Conservation (phyloP, 163 green algal species). For the Chloroidium sp. region DNA sequence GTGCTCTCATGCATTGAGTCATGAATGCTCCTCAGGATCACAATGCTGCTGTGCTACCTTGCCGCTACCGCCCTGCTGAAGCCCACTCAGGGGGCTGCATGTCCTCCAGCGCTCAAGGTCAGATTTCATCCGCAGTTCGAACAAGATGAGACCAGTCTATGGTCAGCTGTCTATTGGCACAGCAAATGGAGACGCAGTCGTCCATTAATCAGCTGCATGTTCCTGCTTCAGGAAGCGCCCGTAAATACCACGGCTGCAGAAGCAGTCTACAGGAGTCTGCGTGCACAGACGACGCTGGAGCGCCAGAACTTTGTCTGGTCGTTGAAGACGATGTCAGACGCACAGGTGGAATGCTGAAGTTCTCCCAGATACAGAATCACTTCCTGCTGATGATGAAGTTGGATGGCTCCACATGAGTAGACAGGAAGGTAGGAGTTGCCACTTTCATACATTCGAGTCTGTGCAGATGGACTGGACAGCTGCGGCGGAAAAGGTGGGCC, state of each 20-base stretch:
- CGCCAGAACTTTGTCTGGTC: neutral
- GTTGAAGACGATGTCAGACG: neutral
- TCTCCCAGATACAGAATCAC: too few relatives aligned
- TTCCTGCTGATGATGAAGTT: too few relatives aligned
- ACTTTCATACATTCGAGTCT: too few relatives aligned
- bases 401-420: too few relatives aligned
- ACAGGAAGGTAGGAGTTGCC: too few relatives aligned
- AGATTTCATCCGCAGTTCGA: neutral
- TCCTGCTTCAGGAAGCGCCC: neutral
- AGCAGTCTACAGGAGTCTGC: neutral
- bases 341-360: neutral
- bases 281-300: neutral
- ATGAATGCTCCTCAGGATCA: neutral
- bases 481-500: too few relatives aligned
- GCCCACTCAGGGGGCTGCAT: neutral
- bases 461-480: too few relatives aligned
- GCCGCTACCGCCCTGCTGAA: neutral
- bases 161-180: too few relatives aligned
- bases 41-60: neutral
- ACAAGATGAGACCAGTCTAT: neutral
- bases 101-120: too few relatives aligned
- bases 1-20: neutral
- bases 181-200: too few relatives aligned
- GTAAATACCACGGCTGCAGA: neutral
- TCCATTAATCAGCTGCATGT: neutral